Evolutionary conservation across 202 grass and related monocot genomes (phyloP), one percentile per base, ranked within the genome.

Genomic region (Digitaria exilis): DNA sequence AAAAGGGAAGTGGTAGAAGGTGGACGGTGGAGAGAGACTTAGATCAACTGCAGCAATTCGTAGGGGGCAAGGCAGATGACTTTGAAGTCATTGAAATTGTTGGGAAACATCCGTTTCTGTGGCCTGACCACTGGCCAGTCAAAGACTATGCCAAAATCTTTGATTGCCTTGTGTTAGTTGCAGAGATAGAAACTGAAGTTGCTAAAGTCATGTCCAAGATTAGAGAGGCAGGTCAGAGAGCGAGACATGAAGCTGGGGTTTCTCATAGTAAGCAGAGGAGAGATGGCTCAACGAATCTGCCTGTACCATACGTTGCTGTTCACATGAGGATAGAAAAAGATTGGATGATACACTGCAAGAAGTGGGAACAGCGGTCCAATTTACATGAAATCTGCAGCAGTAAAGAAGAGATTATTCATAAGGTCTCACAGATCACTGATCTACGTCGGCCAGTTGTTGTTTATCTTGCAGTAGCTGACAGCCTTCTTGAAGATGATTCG

Each of bases 321-420:
- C 96, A 98, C 70, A 93, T 94, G 92, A 98, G 96, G 71, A 95
- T 98, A 71, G 96, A 98, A 83, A 98, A 98, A 73, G 96, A 98
- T 82, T 98, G 96, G 96, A 98, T 98, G 93, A 98, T 98, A 62
- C 96, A 98, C 87, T 98, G 96, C 84, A 98, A 95, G 83, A 98
- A 98, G 65, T 88, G 90, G 88, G 96, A 98, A 82, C 90, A 90
- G 71, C 89, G 89, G 52, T 80, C 87, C 29, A 82, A 84, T 19
- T 88, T 80, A 15, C 88, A 90, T 37, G 85, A 98, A 87, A 98
- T 98, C 34, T 98, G 96, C 80, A 98, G 96, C 55, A 94, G 89
- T 83, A 98, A 98, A 87, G 65, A 87, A 50, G 93, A 96, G 84
- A 98, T 98, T 13, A 90, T 92, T 80, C 83, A 96, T 85, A 91